These are phyloP conservation scores for Ustilago shanxiensis DNA, from an alignment of 1,284 basidiomycete species.

Conservation along the genomic window DNA sequence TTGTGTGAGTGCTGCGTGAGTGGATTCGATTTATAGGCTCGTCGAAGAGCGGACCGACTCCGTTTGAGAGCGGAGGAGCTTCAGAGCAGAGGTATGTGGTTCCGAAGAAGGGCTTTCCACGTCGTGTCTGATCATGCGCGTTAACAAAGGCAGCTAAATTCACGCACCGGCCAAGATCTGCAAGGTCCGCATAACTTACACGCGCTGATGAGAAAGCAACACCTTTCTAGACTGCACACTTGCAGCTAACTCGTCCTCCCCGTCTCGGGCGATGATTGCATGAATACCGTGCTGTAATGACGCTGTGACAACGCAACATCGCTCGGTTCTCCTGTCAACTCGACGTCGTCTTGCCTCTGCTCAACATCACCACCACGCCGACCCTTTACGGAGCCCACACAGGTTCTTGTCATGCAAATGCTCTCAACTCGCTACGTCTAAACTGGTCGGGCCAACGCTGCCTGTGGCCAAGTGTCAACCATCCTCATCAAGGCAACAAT, in stretches of 20 bases:
- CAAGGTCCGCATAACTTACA: not conserved
- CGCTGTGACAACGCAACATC: not conserved
- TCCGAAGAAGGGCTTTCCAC: no score
- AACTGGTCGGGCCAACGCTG: constrained; percentile 13
- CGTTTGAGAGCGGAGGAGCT: no score
- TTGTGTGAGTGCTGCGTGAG: no score
- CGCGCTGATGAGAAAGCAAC: constrained; percentile 20
- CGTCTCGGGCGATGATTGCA: constrained; percentile 4
- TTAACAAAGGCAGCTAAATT: not conserved
- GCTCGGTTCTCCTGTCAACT: not conserved
- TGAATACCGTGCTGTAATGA: no score
- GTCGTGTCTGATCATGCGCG: not conserved
- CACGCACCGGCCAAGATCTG: constrained; percentile 8
- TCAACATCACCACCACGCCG: not conserved
- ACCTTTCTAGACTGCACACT: constrained; percentile 5
- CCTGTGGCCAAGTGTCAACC: constrained; percentile 1
- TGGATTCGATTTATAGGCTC: no score
- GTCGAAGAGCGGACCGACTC: no score
- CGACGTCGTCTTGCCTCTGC: not conserved
- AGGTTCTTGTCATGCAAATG: constrained; percentile 10
- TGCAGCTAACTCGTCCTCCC: constrained; percentile 12
- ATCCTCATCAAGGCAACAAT: constrained; percentile 5
- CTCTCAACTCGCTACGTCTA: not conserved
- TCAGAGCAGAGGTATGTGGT: no score
- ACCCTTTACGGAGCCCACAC: not conserved